These are phyloP conservation scores for Exidia glandulosa DNA, from an alignment of 768 basidiomycete genomes.

Conservation along the genomic window DNA sequence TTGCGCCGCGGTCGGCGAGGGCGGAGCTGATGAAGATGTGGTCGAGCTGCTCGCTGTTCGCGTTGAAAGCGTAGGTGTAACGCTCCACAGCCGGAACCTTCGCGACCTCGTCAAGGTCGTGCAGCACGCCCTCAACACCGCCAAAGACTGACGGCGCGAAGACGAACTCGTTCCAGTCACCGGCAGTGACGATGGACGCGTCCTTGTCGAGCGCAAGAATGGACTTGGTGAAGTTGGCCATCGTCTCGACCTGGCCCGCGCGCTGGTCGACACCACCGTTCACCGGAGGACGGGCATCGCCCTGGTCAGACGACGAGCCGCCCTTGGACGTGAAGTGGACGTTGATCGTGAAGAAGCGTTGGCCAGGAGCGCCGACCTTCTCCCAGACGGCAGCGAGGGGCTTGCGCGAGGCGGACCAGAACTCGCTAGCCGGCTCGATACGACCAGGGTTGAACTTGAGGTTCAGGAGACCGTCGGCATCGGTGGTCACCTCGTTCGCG, in stretches of 20 bases:
- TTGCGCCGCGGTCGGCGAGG: constrained; percentile 27
- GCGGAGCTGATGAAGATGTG: constrained; percentile 43
- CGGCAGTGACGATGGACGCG: constrained; percentile 43
- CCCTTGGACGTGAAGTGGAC: constrained; percentile 49
- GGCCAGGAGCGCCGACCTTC: constrained; percentile 24
- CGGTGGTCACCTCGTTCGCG: constrained; percentile 26
- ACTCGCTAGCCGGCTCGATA: constrained; percentile 42
- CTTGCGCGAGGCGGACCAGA: constrained; percentile 50
- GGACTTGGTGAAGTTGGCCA: constrained; percentile 38
- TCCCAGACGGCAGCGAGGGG: constrained; percentile 50
- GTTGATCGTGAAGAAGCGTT: constrained; percentile 46
- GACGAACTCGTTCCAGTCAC: constrained; percentile 53
- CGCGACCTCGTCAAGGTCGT: constrained; percentile 42
- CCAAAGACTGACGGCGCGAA: constrained; percentile 42
- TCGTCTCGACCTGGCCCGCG: constrained; percentile 36
- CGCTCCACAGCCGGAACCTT: constrained; percentile 37
- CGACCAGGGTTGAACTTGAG: constrained; percentile 53
- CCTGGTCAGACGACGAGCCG: constrained; percentile 43
- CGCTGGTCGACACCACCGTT: constrained; percentile 40
- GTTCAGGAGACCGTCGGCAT: constrained; percentile 21
- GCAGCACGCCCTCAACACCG: constrained; percentile 29
- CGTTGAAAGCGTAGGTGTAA: constrained; percentile 51
- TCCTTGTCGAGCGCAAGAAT: constrained; percentile 30
- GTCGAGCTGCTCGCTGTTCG: constrained; percentile 48
- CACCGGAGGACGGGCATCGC: constrained; percentile 47